Base-by-base conservation (phyloP, 441 rosid genomes). In the Biscutella laevigata region DNA sequence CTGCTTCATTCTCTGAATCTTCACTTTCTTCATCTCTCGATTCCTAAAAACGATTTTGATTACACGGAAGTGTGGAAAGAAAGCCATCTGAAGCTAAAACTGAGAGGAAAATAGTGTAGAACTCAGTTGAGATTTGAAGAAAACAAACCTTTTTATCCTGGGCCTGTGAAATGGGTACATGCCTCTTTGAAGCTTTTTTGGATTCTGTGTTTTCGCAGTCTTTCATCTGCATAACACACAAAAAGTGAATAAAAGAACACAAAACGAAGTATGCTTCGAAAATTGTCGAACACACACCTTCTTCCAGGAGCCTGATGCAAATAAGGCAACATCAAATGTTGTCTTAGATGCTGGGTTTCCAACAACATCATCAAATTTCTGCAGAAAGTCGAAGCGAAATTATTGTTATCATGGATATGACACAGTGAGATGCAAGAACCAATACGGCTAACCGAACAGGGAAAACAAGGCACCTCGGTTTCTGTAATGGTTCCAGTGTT, bases 291-390 rank as follows among this genome's bases (percentile, higher is more conserved):
- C n/a, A 13, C 9, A 44, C 41, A 88, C 94, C 88, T 88, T 91
- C 78, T 77, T 85, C 83, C 83, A 83, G 20, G 76, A 48, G 73
- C 77, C 84, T 12, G 95, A 77, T 29, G 77, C 86, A 54, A 80
- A 79, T 41, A 91, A 68, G 22, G 95, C 71, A 62, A 83, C 95
- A 46, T 88, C 94, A 66, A 71, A 79, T 28, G 98, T 73, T 57
- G 86, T 82, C 77, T 82, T 85, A 9, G 77, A 74, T 61, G 77
- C 83, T 35, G 74, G 57, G 30, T 72, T 79, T 50, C 45, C 68
- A 55, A 53, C 68, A 64, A 52, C 62, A 57, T 73, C 82, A 22
- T 72, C 82, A 25, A 66, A 66, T 61, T 59, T 78, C 95, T 83
- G 80, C n/a, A 60, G 49, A 53, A 61, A 55, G 16, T 39, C 13